phyloP scores from a whole-genome alignment of 2,329 filamentous ascomycete species.

The Xylaria sp. region DNA sequence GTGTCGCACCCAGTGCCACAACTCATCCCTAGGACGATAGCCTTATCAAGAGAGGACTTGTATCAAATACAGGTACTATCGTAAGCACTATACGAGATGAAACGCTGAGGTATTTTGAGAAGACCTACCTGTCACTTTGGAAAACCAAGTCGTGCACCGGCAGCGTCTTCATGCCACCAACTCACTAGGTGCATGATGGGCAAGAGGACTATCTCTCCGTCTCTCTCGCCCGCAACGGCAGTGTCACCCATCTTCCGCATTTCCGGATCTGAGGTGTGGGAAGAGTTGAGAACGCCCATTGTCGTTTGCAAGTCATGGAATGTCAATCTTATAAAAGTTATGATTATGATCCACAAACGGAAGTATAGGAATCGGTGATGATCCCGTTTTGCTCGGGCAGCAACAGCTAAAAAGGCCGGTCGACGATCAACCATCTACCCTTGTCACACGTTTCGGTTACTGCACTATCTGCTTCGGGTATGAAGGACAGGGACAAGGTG shows the following conservation, averaged over 20 bases:
- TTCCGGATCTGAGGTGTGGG: slow-evolving; percentile 22
- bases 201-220: slow-evolving; percentile 9
- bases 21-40: slow-evolving; percentile 27
- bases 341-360: slow-evolving; percentile 38
- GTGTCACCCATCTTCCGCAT: slow-evolving; percentile 18
- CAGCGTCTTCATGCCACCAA: background rate
- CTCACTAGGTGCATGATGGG: background rate
- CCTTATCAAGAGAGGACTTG: slow-evolving; percentile 27
- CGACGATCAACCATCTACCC: slow-evolving; percentile 38
- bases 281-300: slow-evolving; percentile 20
- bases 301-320: slow-evolving; percentile 24
- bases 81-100: slow-evolving; percentile 14
- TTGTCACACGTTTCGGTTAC: slow-evolving; percentile 32
- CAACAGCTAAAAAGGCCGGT: slow-evolving; percentile 46
- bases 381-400: slow-evolving; percentile 47
- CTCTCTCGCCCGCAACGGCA: too few relatives aligned
- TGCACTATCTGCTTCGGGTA: slow-evolving; percentile 27
- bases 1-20: slow-evolving; percentile 29
- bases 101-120: slow-evolving; percentile 8
- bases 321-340: slow-evolving; percentile 34
- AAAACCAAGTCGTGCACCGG: too few relatives aligned
- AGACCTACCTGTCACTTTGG: background rate
- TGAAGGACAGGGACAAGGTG: slow-evolving; percentile 4
- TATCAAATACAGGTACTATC: slow-evolving; percentile 7
- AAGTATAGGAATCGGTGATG: slow-evolving; percentile 30